Base-by-base conservation (phyloP, 495 filamentous ascomycete species). In the Xylaria cubensis region DNA sequence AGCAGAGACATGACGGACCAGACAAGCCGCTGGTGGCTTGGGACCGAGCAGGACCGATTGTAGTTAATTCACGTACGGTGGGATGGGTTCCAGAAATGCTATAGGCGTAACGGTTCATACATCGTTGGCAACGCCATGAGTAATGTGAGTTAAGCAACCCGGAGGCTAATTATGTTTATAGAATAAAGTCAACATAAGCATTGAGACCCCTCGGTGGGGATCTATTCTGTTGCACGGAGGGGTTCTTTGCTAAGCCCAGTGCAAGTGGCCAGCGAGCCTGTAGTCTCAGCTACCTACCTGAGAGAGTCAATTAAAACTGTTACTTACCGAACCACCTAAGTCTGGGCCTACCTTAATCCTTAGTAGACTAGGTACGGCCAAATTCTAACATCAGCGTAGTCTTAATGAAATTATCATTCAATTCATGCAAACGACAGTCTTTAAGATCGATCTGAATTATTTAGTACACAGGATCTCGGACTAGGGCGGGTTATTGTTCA, bases 1-100 rank as follows among this genome's bases (percentile, higher is more conserved):
- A 98, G 87, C 9, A 97, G 89, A 29, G 93, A 87, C 90, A 96
- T 94, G 74, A 42, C 51, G 62, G 13, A 26, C 59, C 29, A 44
- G 36, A 56, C 34, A 64, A n/a, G n/a, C n/a, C n/a, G 15, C 3
- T 51, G 32, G 29, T n/a, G 32, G 15, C 32, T 59, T 8, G n/a
- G 56, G 4, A n/a, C 56, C 19, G 32, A 32, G 13, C 26, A 32
- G 53, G 26, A 32, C 53, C 53, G 4, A 17, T 56, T 56, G 26
- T 4, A 39, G 39, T 39, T 19, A 39, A 61, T 36, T 44, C 32
- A 29, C 12, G 39, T 9, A 24, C 4, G 21, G 10, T 9, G 50
- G 8, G 12, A 61, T 61, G 6, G 17, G 4, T 15, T n/a, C 7
- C 9, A 21, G 56, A 61, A 39, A 58, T 29, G 19, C 26, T 10